Base-by-base conservation (phyloP, 2,329 filamentous ascomycete genomes). In the Mycosphaerella arachidis region DNA sequence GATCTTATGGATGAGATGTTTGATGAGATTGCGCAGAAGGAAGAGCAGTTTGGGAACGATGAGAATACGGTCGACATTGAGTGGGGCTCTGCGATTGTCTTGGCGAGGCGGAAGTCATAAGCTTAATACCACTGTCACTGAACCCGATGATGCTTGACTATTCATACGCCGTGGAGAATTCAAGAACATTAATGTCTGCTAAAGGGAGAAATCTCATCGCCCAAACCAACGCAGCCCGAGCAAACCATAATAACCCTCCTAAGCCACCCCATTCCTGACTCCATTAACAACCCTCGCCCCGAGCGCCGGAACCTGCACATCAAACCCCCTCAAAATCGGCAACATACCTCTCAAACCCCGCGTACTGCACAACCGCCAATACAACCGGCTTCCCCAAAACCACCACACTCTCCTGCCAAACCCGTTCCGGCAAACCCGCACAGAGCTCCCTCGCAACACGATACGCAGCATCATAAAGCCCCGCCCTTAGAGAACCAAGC, bases 1-100 rank as follows among this genome's bases (percentile, higher is more conserved):
- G 86, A 89, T 72, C 68, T 88, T 46, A 76, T 85, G n/a, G 86
- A 88, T 73, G 69, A 81, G 61, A 78, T 87, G 75, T 84, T 86
- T 74, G 83, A 86, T 59, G 77, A 78, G 61, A 83, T 88, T 68
- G 70, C 82, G 4, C 76, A 77, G 56, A 76, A 73, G n/a, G 82
- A 85, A 64, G 78, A 65, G 40, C 45, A 67, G 18, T 87, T 84
- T 82, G 75, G 76, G 60, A 78, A 85, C 9, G 73, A 74, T 53
- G 67, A 69, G 54, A 73, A 79, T 48, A 77, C 83, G 66, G 78
- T 86, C 9, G 79, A 83, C 60, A 79, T 79, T 54, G 83, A 86
- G 64, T 87, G 85, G 85, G 85, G 84, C 0, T 86, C 81, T 60
- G 82, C 80, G 43, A 74, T 88, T 53, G 68, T 88, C 48, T 75